phyloP scores from a whole-genome alignment of 2,329 filamentous ascomycete genomes.

The Amauroascus niger region DNA sequence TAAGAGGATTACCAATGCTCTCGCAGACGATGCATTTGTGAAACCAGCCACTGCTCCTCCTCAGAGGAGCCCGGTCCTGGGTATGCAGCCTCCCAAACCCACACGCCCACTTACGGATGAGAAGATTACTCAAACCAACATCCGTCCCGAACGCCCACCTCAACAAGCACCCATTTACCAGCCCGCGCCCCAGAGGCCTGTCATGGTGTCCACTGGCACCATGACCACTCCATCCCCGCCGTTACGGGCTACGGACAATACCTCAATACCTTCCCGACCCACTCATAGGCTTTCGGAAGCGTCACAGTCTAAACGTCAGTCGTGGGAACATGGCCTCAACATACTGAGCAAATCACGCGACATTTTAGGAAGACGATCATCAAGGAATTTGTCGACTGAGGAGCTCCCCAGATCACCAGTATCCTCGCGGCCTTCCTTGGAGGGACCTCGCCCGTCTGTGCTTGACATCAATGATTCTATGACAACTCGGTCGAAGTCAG shows the following conservation, averaged over 20 bases:
- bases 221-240: conserved; percentile 56
- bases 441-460: conserved; percentile 56
- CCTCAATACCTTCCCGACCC: conserved; percentile 29
- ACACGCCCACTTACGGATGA: conserved; percentile 20
- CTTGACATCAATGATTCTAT: conserved; percentile 52
- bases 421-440: conserved; percentile 59
- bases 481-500: conserved; percentile 49
- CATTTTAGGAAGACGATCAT: conserved; percentile 10
- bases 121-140: conserved; percentile 18
- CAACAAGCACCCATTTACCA: conserved; percentile 31
- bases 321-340: conserved; percentile 27
- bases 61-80: conserved; percentile 24
- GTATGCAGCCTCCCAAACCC: conserved; percentile 24
- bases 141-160: conserved; percentile 22
- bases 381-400: conserved; percentile 44
- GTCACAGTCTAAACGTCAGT: conserved; percentile 38
- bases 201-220: conserved; percentile 62
- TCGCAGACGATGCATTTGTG: conserved; percentile 78
- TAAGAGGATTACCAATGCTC: conserved; percentile 60
- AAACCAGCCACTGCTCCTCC: conserved; percentile 31
- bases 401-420: conserved; percentile 46
- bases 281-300: conserved; percentile 47
- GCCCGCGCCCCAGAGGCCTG: conserved; percentile 41
- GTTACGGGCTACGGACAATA: conserved; percentile 27
- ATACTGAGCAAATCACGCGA: conserved; percentile 10